Evolutionary conservation across 805 yeast genomes (phyloP), one percentile per base, ranked within the genome.

Genomic region (Saccharomycopsis lassenensis): DNA sequence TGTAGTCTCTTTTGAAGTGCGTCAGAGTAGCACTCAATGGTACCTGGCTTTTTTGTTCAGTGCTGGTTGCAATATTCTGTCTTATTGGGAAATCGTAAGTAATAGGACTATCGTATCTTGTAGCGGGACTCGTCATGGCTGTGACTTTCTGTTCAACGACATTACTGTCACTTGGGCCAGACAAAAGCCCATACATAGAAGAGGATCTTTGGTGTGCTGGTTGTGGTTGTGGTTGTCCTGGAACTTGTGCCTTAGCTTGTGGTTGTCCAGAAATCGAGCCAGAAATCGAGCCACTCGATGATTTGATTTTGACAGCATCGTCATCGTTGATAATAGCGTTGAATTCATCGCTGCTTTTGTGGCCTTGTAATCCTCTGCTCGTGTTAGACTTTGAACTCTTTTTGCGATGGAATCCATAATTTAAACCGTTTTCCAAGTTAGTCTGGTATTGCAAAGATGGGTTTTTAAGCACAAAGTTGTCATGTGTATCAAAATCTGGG

Each of bases 361-460:
- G 17, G 8, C 17, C 32, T 29, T 29, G 24, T 18, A 20, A 6
- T 28, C 18, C 15, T 10, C n/a, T 28, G 7, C 16, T 18, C 8
- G 11, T 12, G 15, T 11, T 12, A 12, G 7, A 17, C 21, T 4
- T 10, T 16, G n/a, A 18, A 6, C 10, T 20, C 15, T 12, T 17
- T 29, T 23, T 36, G 7, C 24, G 28, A 18, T 39, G 28, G 33
- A 34, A 30, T 10, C 46, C 46, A 16, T 42, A 42, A 20, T 34
- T 42, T 7, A 42, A 31, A 2, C 46, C 46, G 29, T 42, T 40
- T 7, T 36, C 32, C 14, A 29, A 25, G 22, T 26, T 24, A 15
- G 35, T 25, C 12, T 36, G 34, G 19, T 24, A 37, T 24, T 35
- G 39, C 22, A 40, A 22, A 10, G 37, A 18, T 14, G 44, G 44